Evolutionary conservation across 371 early-diverging fungal genomes (phyloP), one percentile per base, ranked within the genome.

Genomic region (Globomyces sp.): DNA sequence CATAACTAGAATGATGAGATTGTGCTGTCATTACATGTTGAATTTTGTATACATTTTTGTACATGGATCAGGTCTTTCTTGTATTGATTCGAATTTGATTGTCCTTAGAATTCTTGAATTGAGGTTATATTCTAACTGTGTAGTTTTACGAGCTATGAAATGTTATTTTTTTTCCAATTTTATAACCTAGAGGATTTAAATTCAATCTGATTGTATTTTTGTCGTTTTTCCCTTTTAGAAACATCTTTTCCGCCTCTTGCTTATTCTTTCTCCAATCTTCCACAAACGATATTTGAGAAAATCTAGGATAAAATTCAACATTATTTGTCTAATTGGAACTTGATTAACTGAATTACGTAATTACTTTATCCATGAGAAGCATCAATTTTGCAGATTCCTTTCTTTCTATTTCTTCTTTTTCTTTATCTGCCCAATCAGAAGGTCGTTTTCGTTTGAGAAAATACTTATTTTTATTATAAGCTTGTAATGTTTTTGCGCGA

Each of bases 251-350:
- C 2, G 70, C 73, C 48, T 44, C 41, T 1, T 52, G 48, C 57
- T 78, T 77, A 63, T 72, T 71, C 45, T 70, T 64, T 3, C 74
- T 64, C 71, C 72, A 79, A 40, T 79, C 78, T 55, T 81, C 80
- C 39, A 81, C 65, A 67, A 76, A 77, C 4, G 64, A 9, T 11
- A 72, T 60, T 49, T 64, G 68, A 9, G 59, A 37, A 58, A 76
- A 80, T n/a, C 78, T 72, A 37, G 60, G 64, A 53, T 64, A 66
- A 45, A 67, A 61, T 3, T 8, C 53, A 24, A 60, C 47, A 57
- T 24, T 10, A 24, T 64, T n/a, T 40, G 63, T 24, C 24, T 24
- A 24, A 24, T 24, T 24, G 24, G 24, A 24, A 24, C 24, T 24
- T 24, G 24, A 24, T 24, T 24, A 24, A 24, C 24, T 24, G 24